Evolutionary conservation across 2,329 filamentous ascomycete species (phyloP).

Genomic region (Fusarium torulosum): DNA sequence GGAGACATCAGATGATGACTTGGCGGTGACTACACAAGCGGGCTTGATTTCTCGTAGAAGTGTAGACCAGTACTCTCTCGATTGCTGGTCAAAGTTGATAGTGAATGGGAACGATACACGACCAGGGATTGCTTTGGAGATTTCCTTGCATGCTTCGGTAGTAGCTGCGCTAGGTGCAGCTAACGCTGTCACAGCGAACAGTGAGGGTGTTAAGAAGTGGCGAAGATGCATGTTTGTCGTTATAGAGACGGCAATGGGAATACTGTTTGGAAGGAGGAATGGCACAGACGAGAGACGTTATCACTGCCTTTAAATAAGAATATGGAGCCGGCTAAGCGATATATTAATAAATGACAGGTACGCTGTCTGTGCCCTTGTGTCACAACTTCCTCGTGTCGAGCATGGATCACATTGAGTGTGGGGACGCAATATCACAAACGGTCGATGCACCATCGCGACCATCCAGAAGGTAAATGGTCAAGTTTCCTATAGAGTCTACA

Average conservation of each 20-base stretch:
- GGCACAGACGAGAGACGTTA: too few species aligned
- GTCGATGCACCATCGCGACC: too few species aligned
- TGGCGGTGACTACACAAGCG: conserved; percentile 9
- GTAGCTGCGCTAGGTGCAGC: conserved; percentile 9
- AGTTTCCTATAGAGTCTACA: too few species aligned
- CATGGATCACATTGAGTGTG: too few species aligned
- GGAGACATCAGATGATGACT: conserved; percentile 14
- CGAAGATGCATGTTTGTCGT: background rate
- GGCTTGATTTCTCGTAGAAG: conserved; percentile 10
- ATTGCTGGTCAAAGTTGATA: background rate
- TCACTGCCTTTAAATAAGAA: too few species aligned
- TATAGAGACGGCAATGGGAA: fast-evolving
- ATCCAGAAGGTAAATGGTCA: too few species aligned
- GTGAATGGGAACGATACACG: conserved; percentile 4
- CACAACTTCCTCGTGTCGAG: too few species aligned
- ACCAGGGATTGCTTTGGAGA: background rate
- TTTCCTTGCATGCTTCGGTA: conserved; percentile 14
- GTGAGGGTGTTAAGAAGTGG: background rate
- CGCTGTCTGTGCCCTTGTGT: too few species aligned
- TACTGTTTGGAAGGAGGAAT: too few species aligned
- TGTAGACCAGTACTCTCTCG: conserved; percentile 14
- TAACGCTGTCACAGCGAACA: conserved; percentile 18
- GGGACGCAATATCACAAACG: too few species aligned
- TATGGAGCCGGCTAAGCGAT: too few species aligned
- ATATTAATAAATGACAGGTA: too few species aligned